Base-by-base conservation (phyloP, 768 basidiomycete genomes). In the Boletus bicolor region DNA sequence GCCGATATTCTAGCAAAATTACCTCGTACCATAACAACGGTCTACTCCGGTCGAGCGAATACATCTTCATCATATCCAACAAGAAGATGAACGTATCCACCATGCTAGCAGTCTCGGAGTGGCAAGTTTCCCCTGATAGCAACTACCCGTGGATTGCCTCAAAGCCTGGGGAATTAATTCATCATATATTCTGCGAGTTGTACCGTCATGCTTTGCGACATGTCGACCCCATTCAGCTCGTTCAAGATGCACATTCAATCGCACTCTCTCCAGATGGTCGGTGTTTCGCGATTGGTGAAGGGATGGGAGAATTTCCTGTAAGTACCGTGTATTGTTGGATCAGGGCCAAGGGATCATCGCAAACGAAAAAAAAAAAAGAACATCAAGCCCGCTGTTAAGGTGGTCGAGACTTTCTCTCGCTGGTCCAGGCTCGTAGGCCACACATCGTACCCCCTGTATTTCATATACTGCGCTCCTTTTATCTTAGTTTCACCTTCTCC, bases 1-100 rank as follows among this genome's bases (percentile, higher is more conserved):
- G 37, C 14, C 28, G 14, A 35, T 6, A 41, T 57, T 12, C 2
- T 19, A 34, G 54, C n/a, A 42, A 57, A 12, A 55, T 61, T 15
- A 52, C 50, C 4, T 46, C 50, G 24, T 52, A 52, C 44, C 60
- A 61, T n/a, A 60, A 60, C 32, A 56, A 54, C 2, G 60, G 54
- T 4, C 59, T 61, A 5, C 47, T 61, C 19, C 61, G 60, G 60
- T 34, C 39, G 19, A 38, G 43, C 19, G 35, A 28, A 2, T 3
- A 6, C 28, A 49, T 61, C 8, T 42, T 61, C 12, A 30, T 49
- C 24, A 35, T 57, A 19, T 46, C 60, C 34, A 41, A 51, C 37
- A 43, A 43, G 21, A 48, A 37, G n/a, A 35, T 55, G 41, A 26
- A 47, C 15, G 3, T 34, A 4, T 28, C 30, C 10, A 26, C 32